These are phyloP conservation scores for Prunus yedoensis DNA, from an alignment of 331 rosid species.

Conservation along the genomic window DNA sequence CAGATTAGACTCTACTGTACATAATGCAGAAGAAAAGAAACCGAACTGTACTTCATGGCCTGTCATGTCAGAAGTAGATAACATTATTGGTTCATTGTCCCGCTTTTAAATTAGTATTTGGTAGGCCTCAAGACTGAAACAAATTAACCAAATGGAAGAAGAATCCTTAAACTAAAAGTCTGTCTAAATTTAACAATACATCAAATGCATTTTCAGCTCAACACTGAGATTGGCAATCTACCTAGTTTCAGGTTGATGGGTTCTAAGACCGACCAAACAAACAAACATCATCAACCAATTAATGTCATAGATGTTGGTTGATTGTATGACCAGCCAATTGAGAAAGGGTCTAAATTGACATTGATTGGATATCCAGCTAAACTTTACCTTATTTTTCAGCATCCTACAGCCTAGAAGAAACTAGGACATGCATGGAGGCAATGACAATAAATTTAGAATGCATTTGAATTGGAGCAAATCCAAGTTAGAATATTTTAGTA, in stretches of 20 bases:
- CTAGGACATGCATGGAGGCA: background rate
- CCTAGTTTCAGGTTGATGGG: background rate
- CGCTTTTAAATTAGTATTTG: background rate
- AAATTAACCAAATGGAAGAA: background rate
- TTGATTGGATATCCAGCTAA: no score
- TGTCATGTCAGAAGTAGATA: conserved; percentile 3
- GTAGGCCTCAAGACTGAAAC: background rate
- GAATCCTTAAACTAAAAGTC: conserved; percentile 11
- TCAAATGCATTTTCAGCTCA: conserved; percentile 1
- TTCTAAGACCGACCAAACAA: conserved; percentile 14
- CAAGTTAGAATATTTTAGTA: background rate
- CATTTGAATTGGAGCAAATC: background rate
- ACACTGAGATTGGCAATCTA: background rate
- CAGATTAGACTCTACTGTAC: background rate
- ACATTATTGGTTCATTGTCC: conserved; percentile 5
- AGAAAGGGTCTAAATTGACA: no score
- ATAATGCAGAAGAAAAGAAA: background rate
- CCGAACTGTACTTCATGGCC: background rate
- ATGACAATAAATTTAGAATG: background rate
- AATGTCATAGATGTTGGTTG: background rate
- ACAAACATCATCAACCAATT: conserved; percentile 6
- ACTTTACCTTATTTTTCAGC: background rate
- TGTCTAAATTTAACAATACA: conserved; percentile 4
- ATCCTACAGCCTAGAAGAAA: no score
- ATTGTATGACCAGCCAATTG: background rate